phyloP scores from a whole-genome alignment of 2,329 filamentous ascomycete genomes.

The Nakataea oryzae region DNA sequence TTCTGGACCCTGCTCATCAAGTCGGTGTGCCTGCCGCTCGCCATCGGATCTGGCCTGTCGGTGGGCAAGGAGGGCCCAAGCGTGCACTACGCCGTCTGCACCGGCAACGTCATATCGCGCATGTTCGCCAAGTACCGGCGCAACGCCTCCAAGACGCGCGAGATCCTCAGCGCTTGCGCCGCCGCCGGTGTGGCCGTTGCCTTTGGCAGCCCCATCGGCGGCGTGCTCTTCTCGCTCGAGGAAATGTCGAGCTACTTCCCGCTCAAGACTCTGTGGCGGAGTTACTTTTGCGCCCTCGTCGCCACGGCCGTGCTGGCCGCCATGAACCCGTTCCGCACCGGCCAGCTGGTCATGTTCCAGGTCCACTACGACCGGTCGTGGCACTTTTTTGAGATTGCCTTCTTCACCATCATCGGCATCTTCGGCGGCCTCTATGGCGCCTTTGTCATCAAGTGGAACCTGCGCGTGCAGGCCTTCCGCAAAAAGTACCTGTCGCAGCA shows the following conservation, averaged over 20 bases:
- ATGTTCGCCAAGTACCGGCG: conserved; percentile 86
- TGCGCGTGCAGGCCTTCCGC: conserved; percentile 81
- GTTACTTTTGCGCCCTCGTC: conserved; percentile 94
- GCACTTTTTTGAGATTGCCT: conserved; percentile 95
- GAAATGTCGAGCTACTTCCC: conserved; percentile 98
- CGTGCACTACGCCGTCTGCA: conserved; percentile 98
- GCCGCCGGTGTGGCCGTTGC: conserved; percentile 93
- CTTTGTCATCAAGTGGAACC: conserved; percentile 96
- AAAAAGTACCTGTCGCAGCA: conserved; percentile 84
- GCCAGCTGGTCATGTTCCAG: conserved; percentile 98
- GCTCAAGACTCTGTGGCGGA: conserved; percentile 94
- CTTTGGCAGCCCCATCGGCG: conserved; percentile 94
- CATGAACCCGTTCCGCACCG: conserved; percentile 96
- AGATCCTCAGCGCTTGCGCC: conserved; percentile 89
- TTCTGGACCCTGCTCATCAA: conserved; percentile 91
- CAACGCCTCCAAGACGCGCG: conserved; percentile 88
- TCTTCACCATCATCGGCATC: conserved; percentile 82
- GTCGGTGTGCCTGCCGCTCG: conserved; percentile 78
- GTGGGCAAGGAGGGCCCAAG: conserved; percentile 97
- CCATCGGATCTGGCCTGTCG: conserved; percentile 87
- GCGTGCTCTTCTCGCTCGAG: conserved; percentile 91
- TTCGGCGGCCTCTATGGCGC: conserved; percentile 94
- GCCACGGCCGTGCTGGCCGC: conserved; percentile 85
- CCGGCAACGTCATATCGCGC: conserved; percentile 88
- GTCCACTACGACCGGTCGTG: conserved; percentile 91